A percentile compares a stretch with the other conserved stretches of the same genome.
These are phyloP conservation scores for Breviolum minutum DNA, from an alignment of 73 alveolate genomes.

Conservation along the genomic window DNA sequence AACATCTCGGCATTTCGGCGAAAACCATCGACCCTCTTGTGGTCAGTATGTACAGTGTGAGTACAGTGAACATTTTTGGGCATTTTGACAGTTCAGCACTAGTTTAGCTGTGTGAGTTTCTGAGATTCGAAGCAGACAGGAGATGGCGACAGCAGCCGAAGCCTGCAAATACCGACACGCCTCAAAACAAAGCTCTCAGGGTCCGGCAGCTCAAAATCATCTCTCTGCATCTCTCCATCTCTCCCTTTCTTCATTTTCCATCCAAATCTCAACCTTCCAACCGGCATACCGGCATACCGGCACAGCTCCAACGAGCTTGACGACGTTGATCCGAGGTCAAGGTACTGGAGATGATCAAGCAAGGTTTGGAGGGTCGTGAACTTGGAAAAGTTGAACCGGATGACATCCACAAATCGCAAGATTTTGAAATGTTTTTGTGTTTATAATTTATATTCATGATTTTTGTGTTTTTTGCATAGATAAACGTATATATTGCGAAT, in stretches of 20 bases:
- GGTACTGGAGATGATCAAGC: conserved; percentile 84
- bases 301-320: too few relatives aligned
- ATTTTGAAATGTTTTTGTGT: not conserved
- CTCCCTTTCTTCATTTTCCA: too few relatives aligned
- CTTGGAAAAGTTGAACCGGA: too few relatives aligned
- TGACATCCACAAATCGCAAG: not conserved
- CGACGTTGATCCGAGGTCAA: conserved; percentile 35
- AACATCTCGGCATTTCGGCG: too few relatives aligned
- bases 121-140: not conserved
- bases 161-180: conserved; percentile 80
- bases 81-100: too few relatives aligned
- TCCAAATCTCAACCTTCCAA: too few relatives aligned
- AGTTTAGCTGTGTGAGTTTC: not conserved
- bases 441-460: too few relatives aligned
- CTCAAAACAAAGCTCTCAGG: conserved; percentile 76
- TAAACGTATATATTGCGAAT: too few relatives aligned
- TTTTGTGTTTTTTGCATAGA: too few relatives aligned
- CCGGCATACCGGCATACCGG: not conserved
- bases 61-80: not conserved
- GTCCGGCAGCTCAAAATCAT: conserved; percentile 12
- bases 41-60: not conserved
- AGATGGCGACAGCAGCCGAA: conserved; percentile 89
- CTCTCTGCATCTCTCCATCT: not conserved
- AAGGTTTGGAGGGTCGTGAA: not conserved
- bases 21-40: not conserved